Conservation (phyloP, 75 land plant species). For the Sequoiadendron giganteum region DNA sequence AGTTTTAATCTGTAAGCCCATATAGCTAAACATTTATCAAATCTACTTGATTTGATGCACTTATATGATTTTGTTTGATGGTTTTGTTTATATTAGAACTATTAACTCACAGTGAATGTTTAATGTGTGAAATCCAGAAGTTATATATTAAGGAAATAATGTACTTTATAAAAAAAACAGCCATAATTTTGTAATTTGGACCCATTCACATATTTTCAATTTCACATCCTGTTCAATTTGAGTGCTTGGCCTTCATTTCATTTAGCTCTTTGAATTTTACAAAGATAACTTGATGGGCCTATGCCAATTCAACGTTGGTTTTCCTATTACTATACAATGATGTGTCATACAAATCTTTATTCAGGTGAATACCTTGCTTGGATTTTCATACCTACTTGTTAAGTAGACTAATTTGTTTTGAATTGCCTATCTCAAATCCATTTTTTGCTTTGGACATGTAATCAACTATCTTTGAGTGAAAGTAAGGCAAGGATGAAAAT, state of each 20-base stretch:
- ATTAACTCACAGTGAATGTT: too few species aligned
- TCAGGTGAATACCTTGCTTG: neutral
- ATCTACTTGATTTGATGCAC: too few species aligned
- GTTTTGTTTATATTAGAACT: too few species aligned
- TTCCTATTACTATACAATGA: neutral
- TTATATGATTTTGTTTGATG: too few species aligned
- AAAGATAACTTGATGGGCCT: neutral
- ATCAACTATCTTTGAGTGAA: neutral
- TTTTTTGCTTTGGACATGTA: too few species aligned
- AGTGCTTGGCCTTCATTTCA: neutral
- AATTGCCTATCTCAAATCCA: neutral
- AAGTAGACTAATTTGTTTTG: neutral
- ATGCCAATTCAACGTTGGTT: neutral
- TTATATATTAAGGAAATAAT: neutral
- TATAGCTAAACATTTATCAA: too few species aligned
- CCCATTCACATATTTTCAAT: neutral
- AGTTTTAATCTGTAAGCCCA: too few species aligned
- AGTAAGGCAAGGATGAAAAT: too few species aligned
- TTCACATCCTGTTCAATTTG: neutral
- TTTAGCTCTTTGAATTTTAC: too few species aligned
- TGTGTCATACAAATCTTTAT: neutral
- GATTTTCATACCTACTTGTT: neutral
- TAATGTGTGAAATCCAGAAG: neutral
- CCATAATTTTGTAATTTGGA: neutral
- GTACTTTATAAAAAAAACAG: too few species aligned